These are phyloP conservation scores for Sanghuangporus sanghuang DNA, from an alignment of 1,284 basidiomycete species.

Conservation along the genomic window DNA sequence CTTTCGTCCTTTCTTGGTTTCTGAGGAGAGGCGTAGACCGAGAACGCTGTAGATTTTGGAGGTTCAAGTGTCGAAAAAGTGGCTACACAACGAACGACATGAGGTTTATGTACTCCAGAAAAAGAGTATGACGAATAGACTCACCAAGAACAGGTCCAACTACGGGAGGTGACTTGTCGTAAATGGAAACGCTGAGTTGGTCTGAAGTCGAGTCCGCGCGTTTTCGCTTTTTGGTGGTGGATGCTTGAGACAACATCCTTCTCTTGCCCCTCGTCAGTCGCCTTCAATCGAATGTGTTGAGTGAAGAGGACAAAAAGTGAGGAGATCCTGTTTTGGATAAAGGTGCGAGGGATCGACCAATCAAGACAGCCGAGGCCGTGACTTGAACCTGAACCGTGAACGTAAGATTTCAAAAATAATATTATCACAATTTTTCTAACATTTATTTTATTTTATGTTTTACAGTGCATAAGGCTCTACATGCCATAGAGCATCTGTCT, in stretches of 20 bases:
- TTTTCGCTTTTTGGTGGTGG: slow-evolving; percentile 55
- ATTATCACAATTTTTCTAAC: not conserved
- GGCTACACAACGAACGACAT: slow-evolving; percentile 37
- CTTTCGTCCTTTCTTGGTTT: not conserved
- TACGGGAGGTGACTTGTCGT: slow-evolving; percentile 38
- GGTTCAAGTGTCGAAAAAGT: slow-evolving; percentile 71
- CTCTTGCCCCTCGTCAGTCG: not conserved
- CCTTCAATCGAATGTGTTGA: not conserved
- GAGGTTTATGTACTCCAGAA: not conserved
- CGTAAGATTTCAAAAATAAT: not conserved
- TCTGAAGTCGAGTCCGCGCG: slow-evolving; percentile 29
- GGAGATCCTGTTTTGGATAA: too few relatives aligned
- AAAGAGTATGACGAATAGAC: slow-evolving; percentile 25
- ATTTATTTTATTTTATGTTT: not conserved
- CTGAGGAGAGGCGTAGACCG: slow-evolving; percentile 42
- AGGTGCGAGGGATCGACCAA: not conserved
- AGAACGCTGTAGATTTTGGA: slow-evolving; percentile 57
- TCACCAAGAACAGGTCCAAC: slow-evolving; percentile 72
- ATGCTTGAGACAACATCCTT: not conserved
- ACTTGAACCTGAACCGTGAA: not conserved
- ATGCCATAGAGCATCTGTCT: not conserved
- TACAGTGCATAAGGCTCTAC: not conserved
- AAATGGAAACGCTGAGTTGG: slow-evolving; percentile 43
- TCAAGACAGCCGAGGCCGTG: not conserved
- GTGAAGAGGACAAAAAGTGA: not conserved